Evolutionary conservation across 495 filamentous ascomycete genomes (phyloP).

Genomic region (Penicillium crystallinum): DNA sequence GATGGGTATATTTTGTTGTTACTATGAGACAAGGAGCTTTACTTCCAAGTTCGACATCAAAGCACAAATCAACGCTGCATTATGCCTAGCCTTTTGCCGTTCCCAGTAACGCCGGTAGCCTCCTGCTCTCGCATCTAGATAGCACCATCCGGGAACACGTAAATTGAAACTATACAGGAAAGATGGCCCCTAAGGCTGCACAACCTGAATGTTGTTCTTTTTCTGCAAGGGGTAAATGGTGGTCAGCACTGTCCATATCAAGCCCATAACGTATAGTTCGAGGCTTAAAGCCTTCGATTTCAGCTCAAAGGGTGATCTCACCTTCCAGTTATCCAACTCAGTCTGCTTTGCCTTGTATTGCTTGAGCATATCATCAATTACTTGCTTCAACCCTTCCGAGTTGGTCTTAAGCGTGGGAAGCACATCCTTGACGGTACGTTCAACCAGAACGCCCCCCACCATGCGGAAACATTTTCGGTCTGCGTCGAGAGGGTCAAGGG

Average conservation of each 20-base stretch:
- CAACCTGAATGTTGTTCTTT: slow-evolving; percentile 97
- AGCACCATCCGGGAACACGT: slow-evolving; percentile 1
- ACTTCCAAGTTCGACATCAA: slow-evolving; percentile 1
- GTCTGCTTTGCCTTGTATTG: slow-evolving; percentile 93
- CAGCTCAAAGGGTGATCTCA: slow-evolving; percentile 42
- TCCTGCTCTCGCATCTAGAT: slow-evolving; percentile 7
- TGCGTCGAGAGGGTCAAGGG: slow-evolving; percentile 71
- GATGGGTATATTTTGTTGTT: slow-evolving; percentile 1
- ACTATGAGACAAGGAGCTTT: slow-evolving; percentile 1
- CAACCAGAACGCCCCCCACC: slow-evolving; percentile 94
- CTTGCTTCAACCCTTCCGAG: slow-evolving; percentile 88
- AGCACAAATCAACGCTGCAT: slow-evolving; percentile 19
- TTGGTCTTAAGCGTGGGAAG: slow-evolving; percentile 90
- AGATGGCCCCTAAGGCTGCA: slow-evolving; percentile 57
- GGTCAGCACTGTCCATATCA: not conserved
- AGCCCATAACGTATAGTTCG: not conserved
- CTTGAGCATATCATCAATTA: slow-evolving; percentile 93
- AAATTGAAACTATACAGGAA: slow-evolving; percentile 13
- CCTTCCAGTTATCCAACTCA: slow-evolving; percentile 98
- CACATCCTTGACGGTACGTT: slow-evolving; percentile 88
- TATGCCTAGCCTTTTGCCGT: slow-evolving; percentile 19
- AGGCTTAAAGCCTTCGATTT: not conserved
- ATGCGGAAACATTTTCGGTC: slow-evolving; percentile 98
- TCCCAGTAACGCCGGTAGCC: slow-evolving; percentile 22
- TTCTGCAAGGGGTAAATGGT: slow-evolving; percentile 54